Evolutionary conservation across 23 red algal species (phyloP), one percentile per base, ranked within the genome.

Genomic region (Chondrus crispus): DNA sequence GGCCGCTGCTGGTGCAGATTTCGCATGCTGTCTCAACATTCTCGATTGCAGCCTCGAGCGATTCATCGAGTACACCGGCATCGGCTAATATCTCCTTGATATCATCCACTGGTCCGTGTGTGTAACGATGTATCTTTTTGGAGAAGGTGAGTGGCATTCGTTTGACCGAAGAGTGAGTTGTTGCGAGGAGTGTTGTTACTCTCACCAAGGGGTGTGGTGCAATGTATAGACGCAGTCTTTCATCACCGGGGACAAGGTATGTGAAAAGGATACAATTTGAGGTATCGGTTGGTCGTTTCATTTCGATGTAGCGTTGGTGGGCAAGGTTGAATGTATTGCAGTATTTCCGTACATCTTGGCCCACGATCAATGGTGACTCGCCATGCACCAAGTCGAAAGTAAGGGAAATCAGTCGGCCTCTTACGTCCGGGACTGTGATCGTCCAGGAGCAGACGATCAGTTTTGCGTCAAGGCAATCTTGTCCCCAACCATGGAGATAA

Each of bases 51-150:
- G 9, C 2, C 3, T 39, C 22, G 11, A 87, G 40, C 35, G 54
- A 40, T 12, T 6, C 20, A 45, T 71, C 12, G 4, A 53, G 28
- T 58, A 87, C 57, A 8, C 45, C 40, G 3, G 57, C 62, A n/a
- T 71, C 83, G 69, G 40, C 46, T 12, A 39, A 74, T 46, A 72
- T 71, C 5, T 57, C 16, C 60, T 46, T 69, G 62, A 71, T 87
- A 24, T 74, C 58, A 14, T 40, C 38, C 2, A 43, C 33, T 39
- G 83, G 45, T 10, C 62, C 83, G 9, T 87, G 57, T 36, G 62
- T 70, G 8, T 40, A 87, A 2, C 45, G 32, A 82, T 82, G 77
- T 60, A 82, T 52, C 10, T 8, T 13, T 33, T 82, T 82, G 11
- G n/a, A 71, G 40, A 87, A 53, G 22, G 62, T 2, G 12, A 71